Percentiles rank a stretch among this genome's conserved stretches.
phyloP scores from a whole-genome alignment of 1,284 basidiomycete species.

The Termitomyces sp. region DNA sequence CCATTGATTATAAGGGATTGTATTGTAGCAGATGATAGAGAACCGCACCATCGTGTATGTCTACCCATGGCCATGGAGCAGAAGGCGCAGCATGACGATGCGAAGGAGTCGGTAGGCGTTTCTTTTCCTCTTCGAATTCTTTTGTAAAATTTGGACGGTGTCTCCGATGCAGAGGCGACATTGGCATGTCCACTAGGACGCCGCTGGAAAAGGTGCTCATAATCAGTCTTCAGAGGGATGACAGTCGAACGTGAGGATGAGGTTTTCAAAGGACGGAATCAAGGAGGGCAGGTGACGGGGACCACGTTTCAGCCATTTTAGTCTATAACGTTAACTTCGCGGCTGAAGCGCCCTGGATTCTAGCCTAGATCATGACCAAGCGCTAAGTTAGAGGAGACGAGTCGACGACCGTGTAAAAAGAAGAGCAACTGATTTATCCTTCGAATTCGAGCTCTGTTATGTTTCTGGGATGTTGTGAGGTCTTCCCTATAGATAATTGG shows the following conservation, averaged over 20 bases:
- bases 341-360: too few species aligned
- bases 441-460: too few species aligned
- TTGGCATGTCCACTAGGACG: neutral
- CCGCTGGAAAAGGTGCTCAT: neutral
- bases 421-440: too few species aligned
- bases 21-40: neutral
- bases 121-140: slow-evolving; percentile 14
- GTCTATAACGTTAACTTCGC: too few species aligned
- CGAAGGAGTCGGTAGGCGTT: slow-evolving; percentile 27
- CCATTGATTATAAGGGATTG: neutral
- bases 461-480: too few species aligned
- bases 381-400: too few species aligned
- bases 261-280: too few species aligned
- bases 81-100: slow-evolving; percentile 40
- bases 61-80: slow-evolving; percentile 37
- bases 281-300: neutral
- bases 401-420: too few species aligned
- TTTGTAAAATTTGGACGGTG: slow-evolving; percentile 14
- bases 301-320: neutral
- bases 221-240: neutral
- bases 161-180: neutral
- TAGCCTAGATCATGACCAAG: too few species aligned
- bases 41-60: slow-evolving; percentile 30
- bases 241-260: neutral
- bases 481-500: too few species aligned